Conservation (phyloP, 495 filamentous ascomycete species). For the Patellaria atrata region DNA sequence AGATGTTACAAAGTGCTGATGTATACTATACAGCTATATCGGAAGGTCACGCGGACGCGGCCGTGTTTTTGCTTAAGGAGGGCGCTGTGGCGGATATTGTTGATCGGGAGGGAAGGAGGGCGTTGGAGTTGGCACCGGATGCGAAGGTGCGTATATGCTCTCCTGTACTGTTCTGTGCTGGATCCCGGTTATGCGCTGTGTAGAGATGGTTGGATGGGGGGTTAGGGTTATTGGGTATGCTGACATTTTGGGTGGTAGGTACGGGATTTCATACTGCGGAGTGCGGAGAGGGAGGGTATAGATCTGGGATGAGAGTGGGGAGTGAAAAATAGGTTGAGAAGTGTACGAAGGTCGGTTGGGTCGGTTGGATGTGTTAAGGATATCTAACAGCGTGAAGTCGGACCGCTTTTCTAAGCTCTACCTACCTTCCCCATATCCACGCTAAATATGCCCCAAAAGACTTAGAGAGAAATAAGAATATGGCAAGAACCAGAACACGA, state of each 20-base stretch:
- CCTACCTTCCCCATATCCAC: no score
- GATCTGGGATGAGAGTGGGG: conserved; percentile 34
- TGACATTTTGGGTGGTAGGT: conserved; percentile 33
- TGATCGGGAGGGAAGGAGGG: conserved; percentile 54
- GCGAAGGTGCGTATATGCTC: conserved; percentile 38
- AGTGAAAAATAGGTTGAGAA: no score
- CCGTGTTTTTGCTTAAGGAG: conserved; percentile 63
- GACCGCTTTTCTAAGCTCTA: no score
- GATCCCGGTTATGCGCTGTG: not conserved
- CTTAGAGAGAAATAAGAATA: not conserved
- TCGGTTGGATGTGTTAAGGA: no score
- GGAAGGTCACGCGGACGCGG: conserved; percentile 86
- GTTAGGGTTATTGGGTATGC: not conserved
- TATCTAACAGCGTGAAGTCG: no score
- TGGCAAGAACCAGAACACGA: not conserved
- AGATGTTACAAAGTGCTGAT: no score
- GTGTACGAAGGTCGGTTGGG: no score
- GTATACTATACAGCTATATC: conserved; percentile 40
- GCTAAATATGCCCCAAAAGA: not conserved
- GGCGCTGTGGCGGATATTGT: conserved; percentile 73
- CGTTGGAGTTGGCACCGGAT: conserved; percentile 78
- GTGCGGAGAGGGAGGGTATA: conserved; percentile 76
- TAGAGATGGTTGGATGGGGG: not conserved
- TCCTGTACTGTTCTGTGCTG: not conserved
- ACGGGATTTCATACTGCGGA: conserved; percentile 61